Conservation (phyloP, 192 early-diverging fungal species). For the Geranomyces michiganensis region DNA sequence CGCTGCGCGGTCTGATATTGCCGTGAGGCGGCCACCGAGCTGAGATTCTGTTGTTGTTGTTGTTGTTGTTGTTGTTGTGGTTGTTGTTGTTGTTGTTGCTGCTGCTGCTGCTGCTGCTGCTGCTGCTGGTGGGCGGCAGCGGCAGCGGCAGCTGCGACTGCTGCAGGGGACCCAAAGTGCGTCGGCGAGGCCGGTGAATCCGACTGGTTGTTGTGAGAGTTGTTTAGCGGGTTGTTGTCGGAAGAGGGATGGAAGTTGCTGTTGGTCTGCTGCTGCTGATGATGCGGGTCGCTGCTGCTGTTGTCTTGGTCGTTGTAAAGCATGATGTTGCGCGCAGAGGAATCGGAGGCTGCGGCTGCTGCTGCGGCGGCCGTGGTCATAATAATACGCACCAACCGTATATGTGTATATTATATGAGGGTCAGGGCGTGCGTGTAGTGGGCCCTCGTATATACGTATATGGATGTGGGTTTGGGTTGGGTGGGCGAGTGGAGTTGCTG, state of each 20-base stretch:
- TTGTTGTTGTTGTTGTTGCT: background rate
- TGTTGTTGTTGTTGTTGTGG: no score
- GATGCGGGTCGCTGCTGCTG: background rate
- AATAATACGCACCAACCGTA: background rate
- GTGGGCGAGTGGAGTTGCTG: no score
- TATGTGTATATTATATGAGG: no score
- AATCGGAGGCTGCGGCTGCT: background rate
- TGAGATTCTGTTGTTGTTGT: background rate
- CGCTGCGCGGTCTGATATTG: constrained; percentile 28
- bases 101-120: background rate
- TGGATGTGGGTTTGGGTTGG: no score
- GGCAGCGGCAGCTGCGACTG: no score
- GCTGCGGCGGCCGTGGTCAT: constrained; percentile 2
- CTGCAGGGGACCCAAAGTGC: background rate
- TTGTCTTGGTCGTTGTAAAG: background rate
- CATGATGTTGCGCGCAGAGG: background rate
- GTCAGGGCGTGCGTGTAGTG: no score
- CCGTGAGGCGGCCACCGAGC: constrained; percentile 9
- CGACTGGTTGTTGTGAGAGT: background rate
- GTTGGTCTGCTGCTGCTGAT: background rate
- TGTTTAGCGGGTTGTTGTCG: constrained; percentile 1
- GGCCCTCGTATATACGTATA: no score
- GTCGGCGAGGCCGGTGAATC: background rate
- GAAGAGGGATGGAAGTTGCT: no score
- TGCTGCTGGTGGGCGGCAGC: no score